Evolutionary conservation across 108 stramenopile species (phyloP).

Genomic region (Skeletonema grethae): DNA sequence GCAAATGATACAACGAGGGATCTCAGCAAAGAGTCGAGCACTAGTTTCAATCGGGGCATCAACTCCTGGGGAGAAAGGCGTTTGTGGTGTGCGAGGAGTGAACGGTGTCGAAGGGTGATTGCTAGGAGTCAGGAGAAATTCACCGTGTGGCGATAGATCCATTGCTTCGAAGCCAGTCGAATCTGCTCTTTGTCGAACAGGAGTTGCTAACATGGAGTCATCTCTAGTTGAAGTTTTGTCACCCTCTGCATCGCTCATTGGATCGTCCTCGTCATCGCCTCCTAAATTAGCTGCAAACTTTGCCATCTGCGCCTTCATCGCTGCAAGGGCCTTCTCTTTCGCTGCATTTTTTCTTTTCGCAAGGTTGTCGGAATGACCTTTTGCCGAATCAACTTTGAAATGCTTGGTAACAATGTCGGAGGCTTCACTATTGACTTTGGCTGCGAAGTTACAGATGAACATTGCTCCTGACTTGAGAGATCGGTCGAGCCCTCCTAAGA

Average conservation of each 20-base stretch:
- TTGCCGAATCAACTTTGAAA: neutral
- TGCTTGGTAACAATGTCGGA: slow-evolving; percentile 41
- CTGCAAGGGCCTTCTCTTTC: slow-evolving; percentile 49
- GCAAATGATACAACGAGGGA: slow-evolving; percentile 86
- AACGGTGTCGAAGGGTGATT: slow-evolving; percentile 34
- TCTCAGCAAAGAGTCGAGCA: slow-evolving; percentile 50
- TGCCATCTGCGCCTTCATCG: slow-evolving; percentile 57
- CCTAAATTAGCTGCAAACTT: slow-evolving; percentile 68
- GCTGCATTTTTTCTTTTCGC: slow-evolving; percentile 61
- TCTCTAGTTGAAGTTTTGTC: slow-evolving; percentile 39
- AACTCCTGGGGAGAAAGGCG: neutral
- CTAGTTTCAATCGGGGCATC: neutral
- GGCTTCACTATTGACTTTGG: slow-evolving; percentile 56
- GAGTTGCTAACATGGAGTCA: slow-evolving; percentile 30
- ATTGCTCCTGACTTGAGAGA: slow-evolving; percentile 73
- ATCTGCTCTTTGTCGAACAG: slow-evolving; percentile 19
- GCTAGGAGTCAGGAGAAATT: slow-evolving; percentile 33
- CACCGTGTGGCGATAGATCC: slow-evolving; percentile 22
- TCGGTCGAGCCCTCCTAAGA: slow-evolving; percentile 68
- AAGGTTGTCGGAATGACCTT: slow-evolving; percentile 40
- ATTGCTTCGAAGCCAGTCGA: slow-evolving; percentile 23
- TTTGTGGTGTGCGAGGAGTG: slow-evolving; percentile 33
- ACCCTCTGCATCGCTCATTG: slow-evolving; percentile 20
- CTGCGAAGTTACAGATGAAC: slow-evolving; percentile 79
- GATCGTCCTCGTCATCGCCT: slow-evolving; percentile 53